Base-by-base conservation (phyloP, 768 basidiomycete genomes). In the Macrocybe gigantea region DNA sequence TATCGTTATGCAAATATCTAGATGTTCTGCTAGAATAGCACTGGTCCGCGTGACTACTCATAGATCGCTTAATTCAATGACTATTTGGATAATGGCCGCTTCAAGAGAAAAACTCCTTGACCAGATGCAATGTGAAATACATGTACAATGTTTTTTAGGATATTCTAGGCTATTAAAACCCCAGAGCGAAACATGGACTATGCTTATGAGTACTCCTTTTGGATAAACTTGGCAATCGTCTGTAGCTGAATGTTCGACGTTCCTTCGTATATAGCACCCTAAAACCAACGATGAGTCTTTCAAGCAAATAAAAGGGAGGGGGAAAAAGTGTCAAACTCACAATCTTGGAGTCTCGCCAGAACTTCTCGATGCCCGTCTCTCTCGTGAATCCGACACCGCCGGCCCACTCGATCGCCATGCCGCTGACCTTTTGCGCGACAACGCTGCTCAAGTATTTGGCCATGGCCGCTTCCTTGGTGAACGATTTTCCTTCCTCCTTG, bases 181-280 rank as follows among this genome's bases (percentile, higher is more conserved):
- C 22, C 1, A 2, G 4, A 22, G 22, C 22, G 22, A 22, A 22
- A 22, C 22, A 4, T 22, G 22, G 4, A n/a, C n/a, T n/a, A n/a
- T n/a, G n/a, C 22, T 22, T 64, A 88, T 58, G 88, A 84, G 56
- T 91, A 82, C 60, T 92, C 76, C 67, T 89, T 90, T 64, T 93
- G 88, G 47, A 95, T 78, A 52, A 87, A 82, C 68, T 87, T 95
- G 5, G 93, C 90, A 57, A 99, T 96, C 0, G 96, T 99, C 66
- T 94, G 85, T 33, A 97, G 72, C 64, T 98, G 96, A 49, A 99
- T 98, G 64, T 98, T 99, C n/a, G 88, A 92, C 38, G 95, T 97
- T 35, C 95, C 93, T 60, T 93, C 91, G 57, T 93, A 93, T 45
- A 93, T 92, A 2, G 89, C 88, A 29, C 91, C 89, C 88, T 92